phyloP scores from a whole-genome alignment of 805 yeast genomes.

The Danielia oregonensis region DNA sequence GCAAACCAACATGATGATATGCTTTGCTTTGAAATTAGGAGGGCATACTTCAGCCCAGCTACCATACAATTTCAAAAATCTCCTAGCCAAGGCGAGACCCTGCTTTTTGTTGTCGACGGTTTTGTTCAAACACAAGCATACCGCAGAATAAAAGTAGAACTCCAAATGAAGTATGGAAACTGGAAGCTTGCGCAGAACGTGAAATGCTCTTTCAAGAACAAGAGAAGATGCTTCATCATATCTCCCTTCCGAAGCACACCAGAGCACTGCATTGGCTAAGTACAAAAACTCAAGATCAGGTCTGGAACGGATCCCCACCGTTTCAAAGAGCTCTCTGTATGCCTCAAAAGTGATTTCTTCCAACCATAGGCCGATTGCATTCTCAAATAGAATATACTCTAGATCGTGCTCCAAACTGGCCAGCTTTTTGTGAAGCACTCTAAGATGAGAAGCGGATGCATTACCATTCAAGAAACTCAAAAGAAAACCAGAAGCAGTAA shows the following conservation, averaged over 20 bases:
- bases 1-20: constrained; percentile 30
- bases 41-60: constrained; percentile 36
- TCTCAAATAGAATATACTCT: constrained; percentile 4
- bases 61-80: constrained; percentile 22
- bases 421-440: constrained; percentile 7
- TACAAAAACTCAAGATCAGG: constrained; percentile 14
- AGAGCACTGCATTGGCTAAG: constrained; percentile 12
- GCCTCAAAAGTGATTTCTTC: constrained; percentile 5
- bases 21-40: constrained; percentile 35
- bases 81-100: constrained; percentile 19
- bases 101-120: constrained; percentile 14
- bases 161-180: constrained; percentile 20
- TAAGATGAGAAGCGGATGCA: constrained; percentile 1
- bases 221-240: constrained; percentile 16
- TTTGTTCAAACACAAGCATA: constrained; percentile 18
- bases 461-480: constrained; percentile 1
- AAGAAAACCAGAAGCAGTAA: background rate
- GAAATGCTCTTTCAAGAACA: constrained; percentile 13
- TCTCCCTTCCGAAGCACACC: constrained; percentile 13
- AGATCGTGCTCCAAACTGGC: constrained; percentile 5
- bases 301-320: background rate
- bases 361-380: constrained; percentile 9
- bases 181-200: constrained; percentile 20
- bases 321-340: constrained; percentile 4
- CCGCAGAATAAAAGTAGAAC: constrained; percentile 18